phyloP scores from a whole-genome alignment of 805 yeast species.

The Candida coquimbonensis region DNA sequence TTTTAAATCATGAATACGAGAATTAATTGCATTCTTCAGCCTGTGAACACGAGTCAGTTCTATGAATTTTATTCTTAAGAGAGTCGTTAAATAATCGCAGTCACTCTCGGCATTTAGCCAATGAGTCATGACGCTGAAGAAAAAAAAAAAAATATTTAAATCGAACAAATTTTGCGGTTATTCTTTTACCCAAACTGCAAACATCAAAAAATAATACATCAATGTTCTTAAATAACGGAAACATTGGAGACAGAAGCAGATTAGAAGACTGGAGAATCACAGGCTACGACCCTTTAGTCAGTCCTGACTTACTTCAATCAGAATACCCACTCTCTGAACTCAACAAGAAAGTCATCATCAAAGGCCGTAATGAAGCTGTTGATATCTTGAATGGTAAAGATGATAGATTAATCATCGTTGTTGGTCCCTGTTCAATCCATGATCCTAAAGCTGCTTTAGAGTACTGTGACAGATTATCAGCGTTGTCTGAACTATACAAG shows the following conservation, averaged over 20 bases:
- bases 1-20: no score
- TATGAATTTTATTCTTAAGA: no score
- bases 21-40: no score
- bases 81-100: no score
- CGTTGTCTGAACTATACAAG: conserved; percentile 52
- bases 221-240: conserved; percentile 86
- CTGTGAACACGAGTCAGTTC: no score
- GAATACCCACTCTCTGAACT: conserved; percentile 64
- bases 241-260: conserved; percentile 76
- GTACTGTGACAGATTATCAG: conserved; percentile 63
- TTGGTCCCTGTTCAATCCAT: conserved; percentile 97
- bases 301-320: conserved; percentile 88
- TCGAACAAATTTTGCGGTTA: neutral
- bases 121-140: neutral
- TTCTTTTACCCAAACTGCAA: neutral
- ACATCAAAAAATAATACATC: neutral
- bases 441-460: conserved; percentile 91
- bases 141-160: neutral
- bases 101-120: no score
- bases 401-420: conserved; percentile 81
- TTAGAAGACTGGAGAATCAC: conserved; percentile 71
- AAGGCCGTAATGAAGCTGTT: conserved; percentile 71
- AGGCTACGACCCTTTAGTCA: conserved; percentile 93
- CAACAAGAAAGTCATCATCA: conserved; percentile 55
- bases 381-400: conserved; percentile 73